A percentile compares a stretch with the other conserved stretches of the same genome.
phyloP scores from a whole-genome alignment of 768 basidiomycete genomes.

The Lentinula detonsa region DNA sequence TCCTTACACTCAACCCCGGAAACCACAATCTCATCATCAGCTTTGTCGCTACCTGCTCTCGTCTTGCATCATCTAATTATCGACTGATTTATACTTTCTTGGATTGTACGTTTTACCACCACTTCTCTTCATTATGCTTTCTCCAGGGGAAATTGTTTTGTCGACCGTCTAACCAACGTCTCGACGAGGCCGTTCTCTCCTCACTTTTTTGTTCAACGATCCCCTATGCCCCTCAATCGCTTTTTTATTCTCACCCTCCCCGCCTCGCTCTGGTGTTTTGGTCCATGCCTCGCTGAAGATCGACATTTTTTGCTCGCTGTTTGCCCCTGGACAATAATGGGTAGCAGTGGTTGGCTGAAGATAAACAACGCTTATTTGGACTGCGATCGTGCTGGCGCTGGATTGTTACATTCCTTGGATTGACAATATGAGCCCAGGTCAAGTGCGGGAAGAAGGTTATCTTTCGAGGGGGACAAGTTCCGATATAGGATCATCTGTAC shows the following conservation, averaged over 20 bases:
- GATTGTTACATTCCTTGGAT: neutral
- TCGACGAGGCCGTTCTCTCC: conserved; percentile 15
- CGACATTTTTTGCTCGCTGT: conserved; percentile 17
- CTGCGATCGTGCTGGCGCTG: neutral
- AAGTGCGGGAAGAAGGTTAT: neutral
- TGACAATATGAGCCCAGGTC: neutral
- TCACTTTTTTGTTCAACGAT: conserved; percentile 18
- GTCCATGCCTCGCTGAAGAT: neutral
- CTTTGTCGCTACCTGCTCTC: neutral
- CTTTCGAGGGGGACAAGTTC: neutral
- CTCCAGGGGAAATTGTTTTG: conserved; percentile 13
- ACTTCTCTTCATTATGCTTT: conserved; percentile 6
- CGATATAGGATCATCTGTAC: neutral
- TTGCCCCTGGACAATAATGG: conserved; percentile 14
- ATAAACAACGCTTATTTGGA: neutral
- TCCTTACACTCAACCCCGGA: neutral
- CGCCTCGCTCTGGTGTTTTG: conserved; percentile 7
- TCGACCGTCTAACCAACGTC: conserved; percentile 43
- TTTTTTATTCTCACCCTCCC: conserved; percentile 11
- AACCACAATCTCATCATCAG: neutral
- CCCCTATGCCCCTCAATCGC: conserved; percentile 12
- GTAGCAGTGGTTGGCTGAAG: conserved; percentile 14
- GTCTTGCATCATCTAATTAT: conserved; percentile 10
- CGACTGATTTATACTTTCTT: conserved; percentile 8
- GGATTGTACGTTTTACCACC: conserved; percentile 4